Evolutionary conservation across 2,329 filamentous ascomycete genomes (phyloP), one percentile per base, ranked within the genome.

Genomic region (Fusarium albosuccineum): DNA sequence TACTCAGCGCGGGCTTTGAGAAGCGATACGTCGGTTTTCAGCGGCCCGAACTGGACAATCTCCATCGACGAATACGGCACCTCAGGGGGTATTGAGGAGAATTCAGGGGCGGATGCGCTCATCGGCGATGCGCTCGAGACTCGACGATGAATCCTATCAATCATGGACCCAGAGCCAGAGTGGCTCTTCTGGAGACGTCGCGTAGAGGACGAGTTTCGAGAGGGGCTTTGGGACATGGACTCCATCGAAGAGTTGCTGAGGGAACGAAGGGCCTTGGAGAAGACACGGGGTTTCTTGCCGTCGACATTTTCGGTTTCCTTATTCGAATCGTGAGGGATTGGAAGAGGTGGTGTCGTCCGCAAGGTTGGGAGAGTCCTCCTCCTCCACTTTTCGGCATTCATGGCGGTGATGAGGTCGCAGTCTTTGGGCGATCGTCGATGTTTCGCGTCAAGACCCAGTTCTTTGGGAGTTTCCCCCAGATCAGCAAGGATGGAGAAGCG

Each of bases 1-100:
- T 85, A 86, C 57, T 84, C 82, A 50, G 81, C 77, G 36, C 82
- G 83, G 2, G 81, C 76, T 60, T 85, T 86, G 63, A 85, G 76
- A 3, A 85, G 74, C 17, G 83, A 82, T 5, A 82, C 75, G 58
- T 87, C 84, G 1, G 81, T 75, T 70, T 86, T 86, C 36, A 88
- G 76, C 14, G 81, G 75, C 3, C 83, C 83, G 50, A 80, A 80
- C 46, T 81, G 81, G 40, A 84, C 65, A 16, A 85, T 69, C 37
- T 79, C 79, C 77, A 82, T 81, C 11, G 74, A 68, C 2, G 74
- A 67, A 44, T 79, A 78, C 4, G 77, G 72, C 14, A 73, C 70
- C 22, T 81, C 77, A 9, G 74, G 46, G 5, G 75, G 67, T 29
- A 72, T 69, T 13, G 62, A 67, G 6, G 76, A 70, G 10, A 72